Conservation (phyloP, 2,329 filamentous ascomycete genomes). For the Talaromyces funiculosus region DNA sequence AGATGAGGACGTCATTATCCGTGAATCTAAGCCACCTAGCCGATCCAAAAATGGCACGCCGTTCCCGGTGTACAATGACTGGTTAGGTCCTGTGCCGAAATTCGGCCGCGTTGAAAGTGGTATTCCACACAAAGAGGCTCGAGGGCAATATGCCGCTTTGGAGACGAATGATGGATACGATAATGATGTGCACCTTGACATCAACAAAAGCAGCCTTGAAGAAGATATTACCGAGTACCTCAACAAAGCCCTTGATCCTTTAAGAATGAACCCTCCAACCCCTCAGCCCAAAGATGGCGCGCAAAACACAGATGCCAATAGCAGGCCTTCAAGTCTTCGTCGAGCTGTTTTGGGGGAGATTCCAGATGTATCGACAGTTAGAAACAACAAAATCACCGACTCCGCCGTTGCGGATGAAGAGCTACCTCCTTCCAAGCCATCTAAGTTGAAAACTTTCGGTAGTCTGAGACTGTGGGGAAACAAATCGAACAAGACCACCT, state of each 20-base stretch:
- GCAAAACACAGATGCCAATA: conserved; percentile 17
- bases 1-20: conserved; percentile 17
- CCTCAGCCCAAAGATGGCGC: conserved; percentile 29
- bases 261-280: conserved; percentile 44
- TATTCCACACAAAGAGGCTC: conserved; percentile 29
- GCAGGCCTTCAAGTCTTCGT: conserved; percentile 22
- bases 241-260: conserved; percentile 37
- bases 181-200: conserved; percentile 27
- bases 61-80: conserved; percentile 26
- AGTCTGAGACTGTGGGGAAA: conserved; percentile 27
- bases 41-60: conserved; percentile 24
- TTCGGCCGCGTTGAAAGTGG: conserved; percentile 25
- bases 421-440: conserved; percentile 10
- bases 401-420: background rate
- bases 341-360: conserved; percentile 30
- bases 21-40: conserved; percentile 31
- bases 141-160: conserved; percentile 35
- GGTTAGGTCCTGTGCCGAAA: conserved; percentile 28
- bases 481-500: conserved; percentile 30
- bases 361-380: conserved; percentile 30
- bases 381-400: background rate
- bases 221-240: conserved; percentile 32
- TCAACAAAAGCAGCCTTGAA: conserved; percentile 34
- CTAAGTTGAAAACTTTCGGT: conserved; percentile 21
- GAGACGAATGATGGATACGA: conserved; percentile 23